These are phyloP conservation scores for Saturnispora ahearnii DNA, from an alignment of 805 yeast genomes.

Conservation along the genomic window DNA sequence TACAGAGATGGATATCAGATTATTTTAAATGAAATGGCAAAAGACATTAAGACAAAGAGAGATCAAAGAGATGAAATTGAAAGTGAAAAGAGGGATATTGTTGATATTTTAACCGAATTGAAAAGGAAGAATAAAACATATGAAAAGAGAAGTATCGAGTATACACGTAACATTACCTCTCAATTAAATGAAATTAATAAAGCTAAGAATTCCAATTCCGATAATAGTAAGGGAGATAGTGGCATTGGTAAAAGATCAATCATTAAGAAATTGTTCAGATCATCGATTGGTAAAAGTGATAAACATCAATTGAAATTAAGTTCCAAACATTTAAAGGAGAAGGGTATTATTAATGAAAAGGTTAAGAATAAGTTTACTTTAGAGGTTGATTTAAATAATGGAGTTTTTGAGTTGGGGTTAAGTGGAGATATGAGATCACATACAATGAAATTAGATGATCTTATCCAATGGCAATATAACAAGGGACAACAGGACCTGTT, in stretches of 20 bases:
- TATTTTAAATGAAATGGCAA: slow-evolving; percentile 72
- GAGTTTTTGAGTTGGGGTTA: slow-evolving; percentile 59
- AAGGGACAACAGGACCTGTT: slow-evolving; percentile 22
- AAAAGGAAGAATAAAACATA: slow-evolving; percentile 38
- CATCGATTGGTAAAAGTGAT: slow-evolving; percentile 7
- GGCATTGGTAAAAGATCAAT: slow-evolving; percentile 26
- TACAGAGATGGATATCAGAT: slow-evolving; percentile 69
- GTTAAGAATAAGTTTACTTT: slow-evolving; percentile 33
- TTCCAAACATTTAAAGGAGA: slow-evolving; percentile 6
- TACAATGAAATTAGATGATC: slow-evolving; percentile 56
- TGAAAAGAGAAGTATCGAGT: slow-evolving; percentile 36
- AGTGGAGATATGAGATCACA: slow-evolving; percentile 27
- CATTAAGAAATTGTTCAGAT: slow-evolving; percentile 33
- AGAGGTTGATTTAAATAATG: slow-evolving; percentile 67
- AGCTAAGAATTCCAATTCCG: neutral
- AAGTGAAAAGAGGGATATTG: slow-evolving; percentile 33
- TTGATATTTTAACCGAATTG: slow-evolving; percentile 35
- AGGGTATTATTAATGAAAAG: slow-evolving; percentile 6
- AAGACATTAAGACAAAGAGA: slow-evolving; percentile 53
- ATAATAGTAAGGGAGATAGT: neutral
- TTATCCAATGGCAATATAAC: slow-evolving; percentile 30
- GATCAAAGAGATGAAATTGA: slow-evolving; percentile 35
- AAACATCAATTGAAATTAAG: slow-evolving; percentile 1
- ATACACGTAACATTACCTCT: slow-evolving; percentile 37
- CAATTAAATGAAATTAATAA: slow-evolving; percentile 22